Base-by-base conservation (phyloP, 2,329 filamentous ascomycete species). In the Aschersonia sp. region DNA sequence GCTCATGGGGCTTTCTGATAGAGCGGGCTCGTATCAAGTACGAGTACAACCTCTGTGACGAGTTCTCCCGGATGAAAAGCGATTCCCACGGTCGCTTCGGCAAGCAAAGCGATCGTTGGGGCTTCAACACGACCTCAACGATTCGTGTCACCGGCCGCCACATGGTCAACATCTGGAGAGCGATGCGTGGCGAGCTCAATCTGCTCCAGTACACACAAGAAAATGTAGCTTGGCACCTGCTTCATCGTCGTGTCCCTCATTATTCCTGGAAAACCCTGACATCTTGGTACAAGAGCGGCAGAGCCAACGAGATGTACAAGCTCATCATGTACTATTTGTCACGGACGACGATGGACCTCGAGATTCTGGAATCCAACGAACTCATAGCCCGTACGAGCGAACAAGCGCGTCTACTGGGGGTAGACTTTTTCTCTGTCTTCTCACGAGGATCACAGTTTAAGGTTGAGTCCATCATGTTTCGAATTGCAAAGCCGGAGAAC, bases 401-500 rank as follows among this genome's bases (percentile, higher is more conserved):
- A 62, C 92, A 98, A 63, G 92, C 92, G 7, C 81, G 92, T 9
- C 70, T 98, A 9, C 73, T 98, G 4, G 92, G 92, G 0, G 84
- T 97, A 1, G 92, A 98, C 64, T 98, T 98, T 67, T 95, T 90
- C 62, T 94, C 89, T 0, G 92, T 98, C 47, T 92, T 95, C 58
- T 90, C 86, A 5, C 78, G 92, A 47, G 92, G 92, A 12, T 97
- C 89, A 0, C 92, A 98, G 60, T 97, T 94, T 74, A 98, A 98
- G 62, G 92, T 98, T 41, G 92, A 98, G 65, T 95, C 90, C 1
- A 81, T 95, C 56, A 97, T 98, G 92, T 95, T 97, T 58, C 81
- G 92, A 42, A 95, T 98, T 55, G 90, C 92, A 42, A 98, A 98
- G 61, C 89, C 92, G 0, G 92, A 98, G 62, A 95, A 92, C 56